A percentile compares a stretch with the other conserved stretches of the same genome.
Evolutionary conservation across 305 asterid genomes (phyloP).

Genomic region (Fraxinus paxiana): DNA sequence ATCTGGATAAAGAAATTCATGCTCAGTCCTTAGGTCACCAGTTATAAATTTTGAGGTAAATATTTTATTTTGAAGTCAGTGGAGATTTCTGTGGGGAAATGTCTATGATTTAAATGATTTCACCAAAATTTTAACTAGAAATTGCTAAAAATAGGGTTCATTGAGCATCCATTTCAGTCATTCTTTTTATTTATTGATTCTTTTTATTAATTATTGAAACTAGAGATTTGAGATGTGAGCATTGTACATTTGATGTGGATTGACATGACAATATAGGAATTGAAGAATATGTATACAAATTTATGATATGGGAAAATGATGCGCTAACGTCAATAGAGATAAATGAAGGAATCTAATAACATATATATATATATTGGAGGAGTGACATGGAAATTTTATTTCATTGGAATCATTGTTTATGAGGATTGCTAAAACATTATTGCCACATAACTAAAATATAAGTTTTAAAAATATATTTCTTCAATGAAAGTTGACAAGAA

Average conservation of each 20-base stretch:
- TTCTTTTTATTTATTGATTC: background rate
- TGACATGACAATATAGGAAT: background rate
- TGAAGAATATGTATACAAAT: no score
- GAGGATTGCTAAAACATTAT: no score
- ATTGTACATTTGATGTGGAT: background rate
- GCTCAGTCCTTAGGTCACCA: conserved; percentile 22
- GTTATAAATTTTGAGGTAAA: conserved; percentile 13
- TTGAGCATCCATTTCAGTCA: conserved; percentile 29
- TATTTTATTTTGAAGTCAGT: conserved; percentile 25
- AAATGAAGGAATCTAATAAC: no score
- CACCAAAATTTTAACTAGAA: conserved; percentile 25
- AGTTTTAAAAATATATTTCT: no score
- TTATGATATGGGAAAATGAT: background rate
- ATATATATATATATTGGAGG: no score
- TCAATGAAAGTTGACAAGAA: no score
- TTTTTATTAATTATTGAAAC: background rate
- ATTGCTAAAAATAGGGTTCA: conserved; percentile 28
- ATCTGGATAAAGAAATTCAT: conserved; percentile 30
- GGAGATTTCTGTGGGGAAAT: conserved; percentile 24
- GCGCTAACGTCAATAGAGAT: no score
- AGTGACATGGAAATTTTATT: no score
- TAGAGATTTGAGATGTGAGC: background rate
- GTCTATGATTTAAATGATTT: conserved; percentile 25
- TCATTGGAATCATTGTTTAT: no score
- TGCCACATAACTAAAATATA: no score